Conservation (phyloP, 78 protist genomes). For the Planoprotostelium fungivorum region DNA sequence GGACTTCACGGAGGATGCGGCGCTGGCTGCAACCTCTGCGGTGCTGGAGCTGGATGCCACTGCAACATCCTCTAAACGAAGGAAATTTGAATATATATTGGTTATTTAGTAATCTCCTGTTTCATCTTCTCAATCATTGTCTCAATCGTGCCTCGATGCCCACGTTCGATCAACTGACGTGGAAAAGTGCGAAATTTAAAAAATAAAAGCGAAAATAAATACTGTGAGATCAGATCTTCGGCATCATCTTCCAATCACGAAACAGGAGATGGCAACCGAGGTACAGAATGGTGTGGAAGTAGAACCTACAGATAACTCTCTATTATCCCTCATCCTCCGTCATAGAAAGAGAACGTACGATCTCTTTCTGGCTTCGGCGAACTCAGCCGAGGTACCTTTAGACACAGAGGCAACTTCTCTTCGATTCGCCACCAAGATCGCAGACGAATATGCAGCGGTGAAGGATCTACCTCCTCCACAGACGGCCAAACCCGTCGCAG, state of each 20-base stretch:
- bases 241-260: no score
- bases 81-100: no score
- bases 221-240: no score
- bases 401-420: not conserved
- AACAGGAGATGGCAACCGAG: not conserved
- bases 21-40: not conserved
- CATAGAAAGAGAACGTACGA: not conserved
- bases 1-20: not conserved
- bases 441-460: conserved; percentile 36
- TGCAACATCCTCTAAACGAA: not conserved
- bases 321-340: not conserved
- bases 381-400: not conserved
- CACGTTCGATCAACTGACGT: no score
- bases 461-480: conserved; percentile 14
- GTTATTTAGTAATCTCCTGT: no score
- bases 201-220: no score
- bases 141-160: no score
- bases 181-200: no score
- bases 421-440: conserved; percentile 12
- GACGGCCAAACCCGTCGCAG: not conserved
- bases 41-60: not conserved
- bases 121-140: no score
- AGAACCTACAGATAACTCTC: not conserved
- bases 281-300: not conserved
- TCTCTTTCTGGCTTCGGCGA: not conserved